Conservation (phyloP, 2,329 filamentous ascomycete genomes). For the Sporothrix luriei region DNA sequence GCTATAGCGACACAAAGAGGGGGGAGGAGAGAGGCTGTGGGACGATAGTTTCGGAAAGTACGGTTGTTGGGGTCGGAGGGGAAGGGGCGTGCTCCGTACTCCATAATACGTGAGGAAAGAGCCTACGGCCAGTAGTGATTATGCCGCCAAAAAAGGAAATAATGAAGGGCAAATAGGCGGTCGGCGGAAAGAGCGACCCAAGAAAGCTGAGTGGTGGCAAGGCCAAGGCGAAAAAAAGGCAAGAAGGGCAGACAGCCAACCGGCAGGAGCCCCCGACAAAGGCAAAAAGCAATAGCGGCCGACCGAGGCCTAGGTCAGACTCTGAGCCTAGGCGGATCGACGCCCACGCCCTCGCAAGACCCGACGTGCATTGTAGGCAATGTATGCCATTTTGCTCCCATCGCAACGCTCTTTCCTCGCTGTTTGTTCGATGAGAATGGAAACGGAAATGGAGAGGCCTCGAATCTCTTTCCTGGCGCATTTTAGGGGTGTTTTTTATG, state of each 20-base stretch:
- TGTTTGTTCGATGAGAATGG: constrained; percentile 3
- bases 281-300: background rate
- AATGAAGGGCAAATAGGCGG: constrained; percentile 17
- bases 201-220: constrained; percentile 28
- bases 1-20: background rate
- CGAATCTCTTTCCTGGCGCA: background rate
- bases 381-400: constrained; percentile 4
- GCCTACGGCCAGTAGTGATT: constrained; percentile 16
- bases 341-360: background rate
- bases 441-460: background rate
- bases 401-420: background rate
- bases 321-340: constrained; percentile 9
- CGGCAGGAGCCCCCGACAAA: constrained; percentile 26
- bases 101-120: constrained; percentile 16
- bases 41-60: constrained; percentile 19
- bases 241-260: constrained; percentile 14
- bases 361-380: background rate
- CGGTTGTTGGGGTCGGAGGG: constrained; percentile 23
- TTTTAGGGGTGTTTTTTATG: background rate
- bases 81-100: constrained; percentile 22
- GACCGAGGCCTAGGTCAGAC: constrained; percentile 18
- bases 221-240: constrained; percentile 17
- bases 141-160: constrained; percentile 19
- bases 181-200: constrained; percentile 25
- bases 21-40: background rate